These are phyloP conservation scores for Dictyostelium brefeldianum DNA, from an alignment of 78 protist genomes.

Conservation along the genomic window DNA sequence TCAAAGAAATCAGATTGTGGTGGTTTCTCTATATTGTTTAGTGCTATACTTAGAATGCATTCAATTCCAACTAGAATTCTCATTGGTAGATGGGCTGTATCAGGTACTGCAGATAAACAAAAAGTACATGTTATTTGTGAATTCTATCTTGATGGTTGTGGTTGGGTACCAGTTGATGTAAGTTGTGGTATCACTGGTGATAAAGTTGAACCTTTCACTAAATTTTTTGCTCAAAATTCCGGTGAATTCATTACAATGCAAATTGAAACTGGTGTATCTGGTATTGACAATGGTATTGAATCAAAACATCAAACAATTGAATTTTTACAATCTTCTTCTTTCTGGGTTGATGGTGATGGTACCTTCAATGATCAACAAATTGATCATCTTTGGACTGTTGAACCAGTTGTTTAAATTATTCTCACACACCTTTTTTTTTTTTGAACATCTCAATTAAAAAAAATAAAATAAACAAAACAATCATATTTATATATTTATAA, in stretches of 20 bases:
- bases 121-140: slow-evolving; percentile 66
- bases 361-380: not conserved
- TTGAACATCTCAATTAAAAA: no score
- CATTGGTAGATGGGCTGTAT: slow-evolving; percentile 62
- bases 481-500: no score
- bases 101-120: slow-evolving; percentile 15
- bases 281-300: slow-evolving; percentile 14
- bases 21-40: slow-evolving; percentile 53
- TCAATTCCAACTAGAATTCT: slow-evolving; percentile 52
- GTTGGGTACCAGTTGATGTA: slow-evolving; percentile 73
- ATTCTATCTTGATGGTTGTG: slow-evolving; percentile 62
- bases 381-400: slow-evolving; percentile 31
- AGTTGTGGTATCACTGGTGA: slow-evolving; percentile 51
- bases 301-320: slow-evolving; percentile 14
- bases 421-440: no score
- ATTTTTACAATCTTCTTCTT: slow-evolving; percentile 35
- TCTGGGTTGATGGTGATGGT: slow-evolving; percentile 58
- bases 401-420: no score
- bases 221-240: slow-evolving; percentile 30
- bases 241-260: slow-evolving; percentile 77
- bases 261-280: slow-evolving; percentile 40
- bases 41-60: slow-evolving; percentile 30
- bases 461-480: no score
- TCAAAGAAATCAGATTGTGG: slow-evolving; percentile 52
- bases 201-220: slow-evolving; percentile 39